A percentile compares a stretch with the other conserved stretches of the same genome.
phyloP scores from a whole-genome alignment of 495 filamentous ascomycete genomes.

The Penicillium flavigenum region DNA sequence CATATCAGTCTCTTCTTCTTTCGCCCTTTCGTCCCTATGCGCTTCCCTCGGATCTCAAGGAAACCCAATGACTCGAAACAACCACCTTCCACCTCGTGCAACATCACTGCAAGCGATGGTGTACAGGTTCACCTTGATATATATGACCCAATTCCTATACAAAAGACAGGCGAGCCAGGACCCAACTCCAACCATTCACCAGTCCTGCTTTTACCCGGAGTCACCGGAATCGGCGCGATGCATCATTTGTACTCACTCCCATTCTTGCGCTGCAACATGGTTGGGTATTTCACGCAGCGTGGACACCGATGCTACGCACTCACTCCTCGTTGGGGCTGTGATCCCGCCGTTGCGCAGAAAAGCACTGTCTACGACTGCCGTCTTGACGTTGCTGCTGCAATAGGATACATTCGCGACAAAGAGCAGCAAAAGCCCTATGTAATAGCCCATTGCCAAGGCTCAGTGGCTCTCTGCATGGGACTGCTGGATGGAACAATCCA shows the following conservation, averaged over 20 bases:
- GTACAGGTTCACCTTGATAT: background rate
- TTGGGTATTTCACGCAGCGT: constrained; percentile 61
- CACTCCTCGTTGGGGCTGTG: constrained; percentile 60
- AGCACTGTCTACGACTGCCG: constrained; percentile 63
- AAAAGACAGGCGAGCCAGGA: background rate
- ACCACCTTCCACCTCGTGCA: background rate
- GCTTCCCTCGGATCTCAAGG: constrained; percentile 1
- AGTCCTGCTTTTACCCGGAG: constrained; percentile 37
- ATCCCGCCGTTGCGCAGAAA: constrained; percentile 50
- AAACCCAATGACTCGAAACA: background rate
- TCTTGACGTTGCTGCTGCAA: constrained; percentile 58
- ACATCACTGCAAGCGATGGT: background rate
- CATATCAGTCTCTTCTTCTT: constrained; percentile 57
- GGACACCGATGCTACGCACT: constrained; percentile 60
- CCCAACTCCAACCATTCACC: background rate
- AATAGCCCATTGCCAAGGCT: constrained; percentile 66
- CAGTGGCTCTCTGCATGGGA: constrained; percentile 57
- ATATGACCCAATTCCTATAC: background rate
- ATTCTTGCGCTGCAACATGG: constrained; percentile 62
- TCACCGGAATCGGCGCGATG: constrained; percentile 62
- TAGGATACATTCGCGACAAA: constrained; percentile 51
- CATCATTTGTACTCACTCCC: constrained; percentile 65
- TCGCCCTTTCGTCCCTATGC: constrained; percentile 43
- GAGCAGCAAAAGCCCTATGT: constrained; percentile 50
- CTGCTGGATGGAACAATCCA: constrained; percentile 63